Evolutionary conservation across 83 land plant genomes (phyloP).

Genomic region (Picea abies): DNA sequence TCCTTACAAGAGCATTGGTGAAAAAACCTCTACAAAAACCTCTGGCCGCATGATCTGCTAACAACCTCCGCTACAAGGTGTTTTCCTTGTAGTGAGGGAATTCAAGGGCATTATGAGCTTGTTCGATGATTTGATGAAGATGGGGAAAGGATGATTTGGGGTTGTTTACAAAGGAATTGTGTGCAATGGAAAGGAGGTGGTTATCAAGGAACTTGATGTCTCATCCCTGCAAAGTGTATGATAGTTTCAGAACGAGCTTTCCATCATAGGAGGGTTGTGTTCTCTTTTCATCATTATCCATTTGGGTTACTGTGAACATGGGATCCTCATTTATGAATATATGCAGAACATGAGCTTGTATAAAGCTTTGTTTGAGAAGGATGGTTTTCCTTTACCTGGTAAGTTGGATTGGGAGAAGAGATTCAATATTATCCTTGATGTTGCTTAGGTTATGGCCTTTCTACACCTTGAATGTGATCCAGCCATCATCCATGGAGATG

Average conservation of each 20-base stretch:
- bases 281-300: conserved; percentile 74
- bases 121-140: conserved; percentile 39
- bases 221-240: conserved; percentile 53
- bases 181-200: conserved; percentile 65
- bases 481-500: too few relatives aligned
- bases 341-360: too few relatives aligned
- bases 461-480: too few relatives aligned
- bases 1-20: too few relatives aligned
- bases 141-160: conserved; percentile 85
- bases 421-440: too few relatives aligned
- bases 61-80: too few relatives aligned
- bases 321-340: not conserved
- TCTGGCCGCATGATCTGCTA: too few relatives aligned
- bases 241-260: conserved; percentile 84
- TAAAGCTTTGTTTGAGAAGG: too few relatives aligned
- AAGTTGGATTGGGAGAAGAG: too few relatives aligned
- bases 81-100: not conserved
- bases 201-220: conserved; percentile 68
- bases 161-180: conserved; percentile 68
- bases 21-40: too few relatives aligned
- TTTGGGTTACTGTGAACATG: conserved; percentile 71
- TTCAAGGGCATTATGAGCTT: conserved; percentile 46
- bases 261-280: conserved; percentile 59
- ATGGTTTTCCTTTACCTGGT: too few relatives aligned
- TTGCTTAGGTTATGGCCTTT: too few relatives aligned